These are phyloP conservation scores for Strobilomyces echinocephalus DNA, from an alignment of 768 basidiomycete genomes.

Conservation along the genomic window DNA sequence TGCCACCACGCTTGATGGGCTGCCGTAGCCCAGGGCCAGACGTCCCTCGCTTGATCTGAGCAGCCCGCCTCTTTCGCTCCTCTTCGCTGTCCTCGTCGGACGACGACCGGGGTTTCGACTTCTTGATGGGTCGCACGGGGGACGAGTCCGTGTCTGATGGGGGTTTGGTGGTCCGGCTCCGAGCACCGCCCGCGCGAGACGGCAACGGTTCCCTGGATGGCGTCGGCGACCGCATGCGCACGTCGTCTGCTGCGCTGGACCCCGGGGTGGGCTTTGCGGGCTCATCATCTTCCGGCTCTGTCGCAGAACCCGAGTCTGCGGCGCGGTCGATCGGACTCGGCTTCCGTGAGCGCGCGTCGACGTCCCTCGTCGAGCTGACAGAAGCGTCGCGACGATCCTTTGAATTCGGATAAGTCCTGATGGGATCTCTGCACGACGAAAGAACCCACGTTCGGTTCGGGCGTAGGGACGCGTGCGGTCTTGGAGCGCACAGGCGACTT, in stretches of 20 bases:
- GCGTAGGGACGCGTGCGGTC: slow-evolving; percentile 2
- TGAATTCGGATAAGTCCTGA: slow-evolving; percentile 7
- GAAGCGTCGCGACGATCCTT: slow-evolving; percentile 13
- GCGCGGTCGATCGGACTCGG: slow-evolving; percentile 11
- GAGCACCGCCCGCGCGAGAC: slow-evolving; percentile 11
- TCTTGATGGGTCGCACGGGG: slow-evolving; percentile 49
- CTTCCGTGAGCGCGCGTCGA: background rate
- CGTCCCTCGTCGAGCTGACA: slow-evolving; percentile 3
- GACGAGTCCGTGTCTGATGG: slow-evolving; percentile 48
- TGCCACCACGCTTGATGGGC: slow-evolving; percentile 72
- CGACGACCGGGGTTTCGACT: slow-evolving; percentile 36
- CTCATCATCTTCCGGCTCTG: slow-evolving; percentile 26
- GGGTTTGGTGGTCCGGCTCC: slow-evolving; percentile 21
- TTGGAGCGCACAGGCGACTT: slow-evolving; percentile 2
- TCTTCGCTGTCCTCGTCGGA: slow-evolving; percentile 60
- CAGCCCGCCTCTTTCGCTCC: slow-evolving; percentile 41
- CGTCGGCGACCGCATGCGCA: slow-evolving; percentile 20
- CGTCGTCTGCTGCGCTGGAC: background rate
- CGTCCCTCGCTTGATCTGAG: slow-evolving; percentile 38
- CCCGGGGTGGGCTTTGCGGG: background rate
- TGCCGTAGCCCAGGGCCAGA: slow-evolving; percentile 57
- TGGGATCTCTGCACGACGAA: slow-evolving; percentile 1
- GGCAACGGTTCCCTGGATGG: slow-evolving; percentile 12
- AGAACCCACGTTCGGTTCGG: slow-evolving; percentile 20
- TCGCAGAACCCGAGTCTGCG: slow-evolving; percentile 24